A percentile compares a stretch with the other conserved stretches of the same genome.
Conservation (phyloP, 139 green algal genomes). For the Penium margaritaceum region DNA sequence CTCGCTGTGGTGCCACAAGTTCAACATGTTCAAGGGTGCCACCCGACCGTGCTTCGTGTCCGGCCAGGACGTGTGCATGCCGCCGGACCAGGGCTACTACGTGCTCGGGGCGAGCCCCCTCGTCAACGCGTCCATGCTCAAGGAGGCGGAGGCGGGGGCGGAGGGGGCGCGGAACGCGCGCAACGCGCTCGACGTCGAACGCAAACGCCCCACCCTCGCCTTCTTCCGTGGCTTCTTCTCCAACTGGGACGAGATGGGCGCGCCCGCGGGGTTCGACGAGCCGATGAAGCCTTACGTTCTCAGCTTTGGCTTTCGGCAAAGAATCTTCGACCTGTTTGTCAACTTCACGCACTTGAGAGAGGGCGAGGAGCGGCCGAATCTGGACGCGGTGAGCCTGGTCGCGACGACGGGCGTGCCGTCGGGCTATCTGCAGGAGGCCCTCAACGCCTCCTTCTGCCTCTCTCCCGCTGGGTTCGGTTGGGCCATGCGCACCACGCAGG, state of each 20-base stretch:
- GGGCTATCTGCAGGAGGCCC: not conserved
- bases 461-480: constrained; percentile 39
- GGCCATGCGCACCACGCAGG: constrained; percentile 6
- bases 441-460: constrained; percentile 33
- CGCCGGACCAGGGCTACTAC: too few relatives aligned
- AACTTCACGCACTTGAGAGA: not conserved
- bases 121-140: too few relatives aligned
- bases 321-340: constrained; percentile 35
- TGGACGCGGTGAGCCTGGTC: too few relatives aligned
- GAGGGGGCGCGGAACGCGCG: too few relatives aligned
- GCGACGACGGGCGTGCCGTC: not conserved
- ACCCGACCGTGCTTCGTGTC: constrained; percentile 39
- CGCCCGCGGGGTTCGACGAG: too few relatives aligned
- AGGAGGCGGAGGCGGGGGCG: too few relatives aligned
- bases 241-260: too few relatives aligned
- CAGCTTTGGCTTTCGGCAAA: constrained; percentile 48
- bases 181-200: too few relatives aligned
- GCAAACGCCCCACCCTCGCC: too few relatives aligned
- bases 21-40: constrained; percentile 1
- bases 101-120: too few relatives aligned
- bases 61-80: constrained; percentile 30
- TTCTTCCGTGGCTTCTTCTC: too few relatives aligned
- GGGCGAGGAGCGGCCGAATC: not conserved
- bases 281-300: too few relatives aligned
- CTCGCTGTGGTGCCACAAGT: constrained; percentile 23